These are phyloP conservation scores for Quercus alba DNA, from an alignment of 306 rosid genomes.

Conservation along the genomic window DNA sequence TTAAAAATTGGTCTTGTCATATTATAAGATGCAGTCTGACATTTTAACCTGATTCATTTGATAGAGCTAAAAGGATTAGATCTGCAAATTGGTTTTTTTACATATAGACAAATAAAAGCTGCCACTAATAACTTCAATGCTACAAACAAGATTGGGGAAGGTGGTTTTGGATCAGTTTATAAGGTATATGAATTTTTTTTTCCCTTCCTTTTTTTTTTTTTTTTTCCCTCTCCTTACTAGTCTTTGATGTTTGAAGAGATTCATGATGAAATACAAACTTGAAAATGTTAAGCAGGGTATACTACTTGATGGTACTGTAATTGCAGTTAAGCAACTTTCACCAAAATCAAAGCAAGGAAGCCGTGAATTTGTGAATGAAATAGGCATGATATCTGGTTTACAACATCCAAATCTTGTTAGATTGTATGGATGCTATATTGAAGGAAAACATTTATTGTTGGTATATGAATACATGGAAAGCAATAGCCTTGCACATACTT, in stretches of 20 bases:
- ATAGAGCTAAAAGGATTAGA: no score
- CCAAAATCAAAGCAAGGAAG: slow-evolving; percentile 10
- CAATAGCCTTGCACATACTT: no score
- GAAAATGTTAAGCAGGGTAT: slow-evolving; percentile 3
- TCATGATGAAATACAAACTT: background rate
- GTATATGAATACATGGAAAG: no score
- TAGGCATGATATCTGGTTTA: no score
- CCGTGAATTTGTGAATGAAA: no score
- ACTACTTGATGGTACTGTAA: slow-evolving; percentile 9
- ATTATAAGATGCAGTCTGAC: no score
- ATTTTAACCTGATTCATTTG: no score
- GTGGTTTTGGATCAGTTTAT: slow-evolving; percentile 80
- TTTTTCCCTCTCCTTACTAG: background rate
- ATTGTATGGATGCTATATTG: no score
- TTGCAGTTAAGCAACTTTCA: slow-evolving; percentile 28
- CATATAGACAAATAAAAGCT: slow-evolving; percentile 18
- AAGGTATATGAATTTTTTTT: slow-evolving; percentile 37
- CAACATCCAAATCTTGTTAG: background rate
- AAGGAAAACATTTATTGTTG: no score
- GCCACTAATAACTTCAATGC: slow-evolving; percentile 58
- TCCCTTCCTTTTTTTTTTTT: background rate
- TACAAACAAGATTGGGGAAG: slow-evolving; percentile 62
- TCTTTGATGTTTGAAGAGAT: background rate
- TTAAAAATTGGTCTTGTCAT: no score
- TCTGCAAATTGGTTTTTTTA: slow-evolving; percentile 17